A percentile compares a stretch with the other conserved stretches of the same genome.
phyloP scores from a whole-genome alignment of 176 grass and related monocot genomes.

The Thinopyrum elongatum region DNA sequence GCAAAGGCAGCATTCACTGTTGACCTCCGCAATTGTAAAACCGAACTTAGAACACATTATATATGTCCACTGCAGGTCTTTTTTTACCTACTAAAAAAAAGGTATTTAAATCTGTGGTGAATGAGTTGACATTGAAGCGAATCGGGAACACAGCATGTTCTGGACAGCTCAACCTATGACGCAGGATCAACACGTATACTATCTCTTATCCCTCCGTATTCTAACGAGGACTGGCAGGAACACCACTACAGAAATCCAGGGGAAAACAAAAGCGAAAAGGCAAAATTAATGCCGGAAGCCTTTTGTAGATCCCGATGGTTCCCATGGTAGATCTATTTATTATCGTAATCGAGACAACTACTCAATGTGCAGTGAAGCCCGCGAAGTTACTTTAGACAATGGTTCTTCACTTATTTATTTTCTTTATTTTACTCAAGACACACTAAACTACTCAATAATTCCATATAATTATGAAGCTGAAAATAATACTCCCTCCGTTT shows the following conservation, averaged over 20 bases:
- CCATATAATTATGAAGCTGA: background rate
- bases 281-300: slow-evolving; percentile 4
- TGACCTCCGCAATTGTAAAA: slow-evolving; percentile 25
- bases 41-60: slow-evolving; percentile 1
- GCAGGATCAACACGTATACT: background rate
- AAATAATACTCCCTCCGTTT: too few relatives aligned
- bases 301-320: slow-evolving; percentile 13
- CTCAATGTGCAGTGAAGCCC: background rate
- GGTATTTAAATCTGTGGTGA: background rate
- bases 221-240: background rate
- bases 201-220: background rate
- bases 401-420: background rate
- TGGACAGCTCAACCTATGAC: slow-evolving; percentile 22
- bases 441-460: background rate
- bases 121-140: slow-evolving; percentile 14
- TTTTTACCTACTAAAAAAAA: too few relatives aligned
- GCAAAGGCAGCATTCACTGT: background rate
- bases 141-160: slow-evolving; percentile 24
- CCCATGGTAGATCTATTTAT: slow-evolving; percentile 7
- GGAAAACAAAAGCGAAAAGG: background rate
- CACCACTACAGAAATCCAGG: background rate
- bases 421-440: background rate
- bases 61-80: background rate
- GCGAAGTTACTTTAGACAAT: background rate
- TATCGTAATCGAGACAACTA: background rate